Evolutionary conservation across 2,329 filamentous ascomycete species (phyloP), one percentile per base, ranked within the genome.

Genomic region (Alternaria metachromatica): DNA sequence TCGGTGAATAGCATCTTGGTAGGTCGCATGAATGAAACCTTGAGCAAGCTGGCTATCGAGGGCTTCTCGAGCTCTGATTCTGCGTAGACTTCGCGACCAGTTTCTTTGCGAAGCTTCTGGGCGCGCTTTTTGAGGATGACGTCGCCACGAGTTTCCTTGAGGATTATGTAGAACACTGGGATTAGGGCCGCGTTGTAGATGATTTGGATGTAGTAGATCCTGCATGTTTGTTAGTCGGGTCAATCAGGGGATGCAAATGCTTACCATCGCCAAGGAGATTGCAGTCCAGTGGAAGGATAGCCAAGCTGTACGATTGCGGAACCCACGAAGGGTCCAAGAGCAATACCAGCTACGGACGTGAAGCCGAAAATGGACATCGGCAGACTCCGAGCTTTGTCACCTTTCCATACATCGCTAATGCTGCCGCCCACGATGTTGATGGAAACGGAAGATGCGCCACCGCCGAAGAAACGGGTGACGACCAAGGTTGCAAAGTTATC

Each of bases 171-270:
- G 68, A 83, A 83, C 6, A 82, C 62, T 0, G 81, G 81, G 2
- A 83, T 77, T 6, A 82, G 65, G 0, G 71, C 81, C 4, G 78
- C 78, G 33, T 82, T 81, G 63, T 82, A 82, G 56, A 82, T 81
- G 45, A 83, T 81, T 45, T 82, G 81, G 54, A 83, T 78, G 43
- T 82, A 82, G 66, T 80, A 83, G 49, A 83, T 83, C 80, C 80
- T 81, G 55, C 6, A n/a, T 21, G 4, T 20, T 50, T 20, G 5
- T 67, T 23, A 61, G 53, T n/a, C 18, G 18, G 21, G 3, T 12
- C 12, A 37, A 5, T n/a, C 13, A 23, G 21, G 13, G 6, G 3
- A 10, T 7, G 20, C 4, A n/a, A 2, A 53, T 55, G 46, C 74
- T 63, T 65, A 80, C 81, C 81, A 83, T 65, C 81, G 68, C 81